Conservation (phyloP, 768 basidiomycete genomes). For the Rhodotorula paludigena region DNA sequence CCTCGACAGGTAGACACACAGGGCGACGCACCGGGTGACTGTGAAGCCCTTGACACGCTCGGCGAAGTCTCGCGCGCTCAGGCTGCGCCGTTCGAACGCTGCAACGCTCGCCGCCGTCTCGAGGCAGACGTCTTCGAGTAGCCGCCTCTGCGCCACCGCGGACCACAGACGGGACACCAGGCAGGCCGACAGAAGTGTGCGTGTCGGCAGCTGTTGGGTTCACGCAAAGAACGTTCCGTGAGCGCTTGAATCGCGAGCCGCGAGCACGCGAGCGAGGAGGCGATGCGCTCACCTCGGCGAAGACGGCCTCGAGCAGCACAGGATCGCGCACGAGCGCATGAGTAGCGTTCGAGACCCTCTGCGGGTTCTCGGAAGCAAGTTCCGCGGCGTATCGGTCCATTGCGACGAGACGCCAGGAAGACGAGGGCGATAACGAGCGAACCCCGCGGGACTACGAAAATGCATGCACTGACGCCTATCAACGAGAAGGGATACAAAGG, state of each 20-base stretch:
- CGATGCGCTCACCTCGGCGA: neutral
- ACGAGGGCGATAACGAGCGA: neutral
- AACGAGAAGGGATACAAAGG: neutral
- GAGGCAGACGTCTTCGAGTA: neutral
- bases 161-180: neutral
- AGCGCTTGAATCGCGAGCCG: too few species aligned
- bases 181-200: neutral
- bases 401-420: neutral
- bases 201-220: neutral
- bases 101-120: neutral
- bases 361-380: neutral
- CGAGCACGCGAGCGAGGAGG: neutral
- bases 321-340: neutral
- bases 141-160: neutral
- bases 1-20: too few species aligned
- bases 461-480: neutral
- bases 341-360: neutral
- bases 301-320: neutral
- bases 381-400: slow-evolving; percentile 4
- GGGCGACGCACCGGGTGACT: neutral
- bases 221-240: too few species aligned
- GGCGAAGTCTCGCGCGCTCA: neutral
- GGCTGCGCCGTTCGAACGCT: neutral
- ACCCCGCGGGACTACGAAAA: neutral
- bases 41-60: neutral